phyloP scores from a whole-genome alignment of 2,329 filamentous ascomycete genomes.

The Fusarium begoniae region DNA sequence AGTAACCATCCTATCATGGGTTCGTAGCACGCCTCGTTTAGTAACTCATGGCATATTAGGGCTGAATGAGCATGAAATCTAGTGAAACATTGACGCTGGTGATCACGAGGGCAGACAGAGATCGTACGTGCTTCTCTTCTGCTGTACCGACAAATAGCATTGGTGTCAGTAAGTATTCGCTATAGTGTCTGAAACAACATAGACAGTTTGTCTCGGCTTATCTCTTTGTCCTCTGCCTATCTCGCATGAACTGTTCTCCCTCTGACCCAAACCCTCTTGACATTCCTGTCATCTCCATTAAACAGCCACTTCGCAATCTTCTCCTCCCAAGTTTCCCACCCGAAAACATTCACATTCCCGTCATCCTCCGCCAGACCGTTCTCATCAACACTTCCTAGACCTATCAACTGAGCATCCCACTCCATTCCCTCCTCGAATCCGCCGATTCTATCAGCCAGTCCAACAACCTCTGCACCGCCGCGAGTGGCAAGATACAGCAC shows the following conservation, averaged over 20 bases:
- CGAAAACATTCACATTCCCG: constrained; percentile 86
- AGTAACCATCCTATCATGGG: neutral
- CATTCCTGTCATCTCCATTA: constrained; percentile 92
- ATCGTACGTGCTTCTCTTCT: neutral
- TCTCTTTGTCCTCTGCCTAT: neutral
- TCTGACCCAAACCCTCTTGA: constrained; percentile 86
- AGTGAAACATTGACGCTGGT: neutral
- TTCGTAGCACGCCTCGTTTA: constrained; percentile 2
- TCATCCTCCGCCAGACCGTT: constrained; percentile 52
- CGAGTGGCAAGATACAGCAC: constrained; percentile 85
- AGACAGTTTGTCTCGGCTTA: neutral
- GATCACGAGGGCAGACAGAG: neutral
- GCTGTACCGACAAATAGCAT: neutral
- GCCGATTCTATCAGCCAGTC: constrained; percentile 76
- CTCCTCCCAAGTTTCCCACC: constrained; percentile 89
- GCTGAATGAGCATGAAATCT: neutral
- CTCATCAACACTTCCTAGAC: constrained; percentile 62
- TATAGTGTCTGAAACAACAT: neutral
- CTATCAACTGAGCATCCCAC: constrained; percentile 89
- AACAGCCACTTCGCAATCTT: constrained; percentile 93
- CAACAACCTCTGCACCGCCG: constrained; percentile 86
- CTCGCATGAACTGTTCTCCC: constrained; percentile 77
- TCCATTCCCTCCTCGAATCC: constrained; percentile 87
- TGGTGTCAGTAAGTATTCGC: neutral
- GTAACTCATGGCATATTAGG: neutral